Evolutionary conservation across 768 basidiomycete genomes (phyloP).

Genomic region (Mrakia blollopis): DNA sequence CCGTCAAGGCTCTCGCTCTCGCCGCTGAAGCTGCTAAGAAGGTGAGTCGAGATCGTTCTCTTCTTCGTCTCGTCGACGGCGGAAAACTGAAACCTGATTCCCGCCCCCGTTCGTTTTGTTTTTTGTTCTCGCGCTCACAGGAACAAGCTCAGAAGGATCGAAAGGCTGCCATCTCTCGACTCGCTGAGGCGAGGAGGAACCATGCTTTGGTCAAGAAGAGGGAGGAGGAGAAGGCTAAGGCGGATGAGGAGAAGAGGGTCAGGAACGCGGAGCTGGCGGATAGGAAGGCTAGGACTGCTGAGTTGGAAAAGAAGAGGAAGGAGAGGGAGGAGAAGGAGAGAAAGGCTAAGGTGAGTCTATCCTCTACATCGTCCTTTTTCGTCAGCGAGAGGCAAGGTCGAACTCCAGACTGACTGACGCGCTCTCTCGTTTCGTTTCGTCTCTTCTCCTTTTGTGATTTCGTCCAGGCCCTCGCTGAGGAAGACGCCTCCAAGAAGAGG

Average conservation of each 20-base stretch:
- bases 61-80: neutral
- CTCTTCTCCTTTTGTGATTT: too few relatives aligned
- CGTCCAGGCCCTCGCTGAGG: constrained; percentile 6
- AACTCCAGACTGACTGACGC: too few relatives aligned
- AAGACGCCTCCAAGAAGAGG: constrained; percentile 30
- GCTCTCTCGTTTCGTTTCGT: neutral
- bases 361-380: too few relatives aligned
- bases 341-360: constrained; percentile 10
- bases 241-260: constrained; percentile 34
- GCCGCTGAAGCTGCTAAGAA: constrained; percentile 82
- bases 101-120: neutral
- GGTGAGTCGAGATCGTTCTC: constrained; percentile 50
- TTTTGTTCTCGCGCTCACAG: constrained; percentile 50
- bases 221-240: constrained; percentile 65
- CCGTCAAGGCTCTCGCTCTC: constrained; percentile 70
- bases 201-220: constrained; percentile 65
- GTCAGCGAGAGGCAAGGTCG: too few relatives aligned
- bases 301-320: constrained; percentile 30
- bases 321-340: constrained; percentile 31
- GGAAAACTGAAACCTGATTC: constrained; percentile 1
- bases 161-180: constrained; percentile 65
- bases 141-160: constrained; percentile 85
- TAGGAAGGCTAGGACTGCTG: constrained; percentile 24
- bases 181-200: constrained; percentile 77
- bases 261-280: constrained; percentile 22